Evolutionary conservation across 1,284 basidiomycete species (phyloP).

Genomic region (Trichosporon ovoides): DNA sequence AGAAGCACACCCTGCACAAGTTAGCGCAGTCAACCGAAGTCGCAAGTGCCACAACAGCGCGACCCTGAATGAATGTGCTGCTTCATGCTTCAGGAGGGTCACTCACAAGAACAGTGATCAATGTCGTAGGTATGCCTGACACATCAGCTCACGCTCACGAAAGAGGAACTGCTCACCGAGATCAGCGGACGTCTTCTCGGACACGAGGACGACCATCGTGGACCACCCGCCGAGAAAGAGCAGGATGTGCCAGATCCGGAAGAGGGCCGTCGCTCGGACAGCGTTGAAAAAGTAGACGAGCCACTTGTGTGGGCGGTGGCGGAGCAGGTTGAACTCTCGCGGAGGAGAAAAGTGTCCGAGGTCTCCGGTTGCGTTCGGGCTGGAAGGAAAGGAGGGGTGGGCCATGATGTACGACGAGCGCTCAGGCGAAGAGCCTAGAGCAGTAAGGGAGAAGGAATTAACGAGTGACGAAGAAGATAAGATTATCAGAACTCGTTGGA

Average conservation of each 20-base stretch:
- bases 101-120: slow-evolving; percentile 42
- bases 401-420: slow-evolving; percentile 1
- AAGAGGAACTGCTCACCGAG: slow-evolving; percentile 10
- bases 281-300: slow-evolving; percentile 26
- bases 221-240: slow-evolving; percentile 41
- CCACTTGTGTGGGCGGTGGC: slow-evolving; percentile 33
- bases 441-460: no score
- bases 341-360: slow-evolving; percentile 2
- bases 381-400: not conserved
- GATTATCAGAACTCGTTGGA: no score
- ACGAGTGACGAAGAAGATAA: no score
- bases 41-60: not conserved
- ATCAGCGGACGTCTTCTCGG: slow-evolving; percentile 29
- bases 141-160: no score
- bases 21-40: not conserved
- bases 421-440: no score
- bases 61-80: not conserved
- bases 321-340: slow-evolving; percentile 19
- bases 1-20: slow-evolving; percentile 35
- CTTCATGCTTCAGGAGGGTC: no score
- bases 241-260: slow-evolving; percentile 39
- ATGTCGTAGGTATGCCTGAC: slow-evolving; percentile 29
- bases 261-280: slow-evolving; percentile 35
- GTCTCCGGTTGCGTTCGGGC: not conserved
- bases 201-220: slow-evolving; percentile 35